phyloP scores from a whole-genome alignment of 2,329 filamentous ascomycete species.

The Ceratocystis cacaofunesta region DNA sequence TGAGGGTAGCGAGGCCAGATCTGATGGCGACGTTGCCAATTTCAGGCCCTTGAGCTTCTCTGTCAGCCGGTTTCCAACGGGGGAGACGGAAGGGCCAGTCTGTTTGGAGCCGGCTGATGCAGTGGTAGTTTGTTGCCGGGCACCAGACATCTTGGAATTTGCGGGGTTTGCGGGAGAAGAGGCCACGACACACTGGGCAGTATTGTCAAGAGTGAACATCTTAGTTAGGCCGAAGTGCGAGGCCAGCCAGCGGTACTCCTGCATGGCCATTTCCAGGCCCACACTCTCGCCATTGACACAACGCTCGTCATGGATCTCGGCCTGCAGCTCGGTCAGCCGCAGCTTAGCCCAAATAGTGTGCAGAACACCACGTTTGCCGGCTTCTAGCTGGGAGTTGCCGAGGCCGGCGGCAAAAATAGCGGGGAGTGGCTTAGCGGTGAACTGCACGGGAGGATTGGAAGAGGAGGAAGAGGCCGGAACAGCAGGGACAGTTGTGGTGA shows the following conservation, averaged over 20 bases:
- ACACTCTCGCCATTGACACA: constrained; percentile 65
- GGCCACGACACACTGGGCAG: background rate
- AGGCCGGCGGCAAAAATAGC: constrained; percentile 73
- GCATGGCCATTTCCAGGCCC: constrained; percentile 66
- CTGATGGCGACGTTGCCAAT: constrained; percentile 15
- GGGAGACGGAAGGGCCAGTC: background rate
- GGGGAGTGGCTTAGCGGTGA: constrained; percentile 61
- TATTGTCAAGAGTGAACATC: constrained; percentile 18
- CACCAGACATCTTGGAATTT: background rate
- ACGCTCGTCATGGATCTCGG: constrained; percentile 62
- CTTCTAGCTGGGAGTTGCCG: constrained; percentile 43
- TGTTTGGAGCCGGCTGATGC: constrained; percentile 1
- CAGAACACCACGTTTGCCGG: constrained; percentile 65
- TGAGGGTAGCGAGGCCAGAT: constrained; percentile 15
- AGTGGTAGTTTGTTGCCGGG: background rate
- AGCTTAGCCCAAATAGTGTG: constrained; percentile 87
- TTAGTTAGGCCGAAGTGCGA: constrained; percentile 54
- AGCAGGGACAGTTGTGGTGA: background rate
- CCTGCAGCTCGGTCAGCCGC: constrained; percentile 56
- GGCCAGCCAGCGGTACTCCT: constrained; percentile 76
- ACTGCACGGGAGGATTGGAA: constrained; percentile 18
- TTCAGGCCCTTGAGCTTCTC: constrained; percentile 17
- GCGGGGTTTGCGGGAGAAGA: background rate
- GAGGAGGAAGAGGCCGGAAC: too few relatives aligned
- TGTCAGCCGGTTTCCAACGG: constrained; percentile 9